phyloP scores from a whole-genome alignment of 345 rosid species.

The Rhodomyrtus tomentosa region DNA sequence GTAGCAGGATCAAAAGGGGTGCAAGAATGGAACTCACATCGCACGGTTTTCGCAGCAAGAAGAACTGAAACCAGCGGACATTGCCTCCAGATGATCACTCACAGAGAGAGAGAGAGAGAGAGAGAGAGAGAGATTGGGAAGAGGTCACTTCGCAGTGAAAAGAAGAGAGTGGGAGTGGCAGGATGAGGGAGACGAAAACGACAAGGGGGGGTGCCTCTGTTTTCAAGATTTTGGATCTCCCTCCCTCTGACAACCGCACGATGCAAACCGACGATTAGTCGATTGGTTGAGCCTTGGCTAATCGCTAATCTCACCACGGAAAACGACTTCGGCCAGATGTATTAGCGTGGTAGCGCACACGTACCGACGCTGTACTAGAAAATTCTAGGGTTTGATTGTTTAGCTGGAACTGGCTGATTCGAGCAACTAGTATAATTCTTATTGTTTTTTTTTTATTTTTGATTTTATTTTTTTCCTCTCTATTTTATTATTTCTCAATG shows the following conservation, averaged over 20 bases:
- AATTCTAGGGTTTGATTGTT: no score
- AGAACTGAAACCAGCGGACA: neutral
- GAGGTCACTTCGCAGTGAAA: neutral
- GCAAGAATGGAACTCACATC: slow-evolving; percentile 7
- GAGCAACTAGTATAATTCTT: no score
- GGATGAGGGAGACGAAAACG: neutral
- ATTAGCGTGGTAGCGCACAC: neutral
- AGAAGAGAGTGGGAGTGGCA: neutral
- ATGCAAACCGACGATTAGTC: neutral
- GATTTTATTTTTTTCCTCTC: no score
- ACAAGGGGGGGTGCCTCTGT: slow-evolving; percentile 1
- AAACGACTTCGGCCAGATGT: neutral
- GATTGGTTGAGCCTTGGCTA: neutral
- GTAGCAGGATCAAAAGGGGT: neutral
- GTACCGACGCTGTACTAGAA: neutral
- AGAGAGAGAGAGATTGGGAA: no score
- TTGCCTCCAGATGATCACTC: neutral
- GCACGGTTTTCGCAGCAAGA: neutral
- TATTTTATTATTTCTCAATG: no score
- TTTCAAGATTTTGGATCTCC: neutral
- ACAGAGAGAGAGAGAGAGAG: no score
- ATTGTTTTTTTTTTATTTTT: no score
- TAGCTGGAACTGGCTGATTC: no score
- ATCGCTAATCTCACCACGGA: neutral
- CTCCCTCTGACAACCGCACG: slow-evolving; percentile 12